Conservation (phyloP, 2,329 filamentous ascomycete genomes). For the Colletotrichum kahawae region DNA sequence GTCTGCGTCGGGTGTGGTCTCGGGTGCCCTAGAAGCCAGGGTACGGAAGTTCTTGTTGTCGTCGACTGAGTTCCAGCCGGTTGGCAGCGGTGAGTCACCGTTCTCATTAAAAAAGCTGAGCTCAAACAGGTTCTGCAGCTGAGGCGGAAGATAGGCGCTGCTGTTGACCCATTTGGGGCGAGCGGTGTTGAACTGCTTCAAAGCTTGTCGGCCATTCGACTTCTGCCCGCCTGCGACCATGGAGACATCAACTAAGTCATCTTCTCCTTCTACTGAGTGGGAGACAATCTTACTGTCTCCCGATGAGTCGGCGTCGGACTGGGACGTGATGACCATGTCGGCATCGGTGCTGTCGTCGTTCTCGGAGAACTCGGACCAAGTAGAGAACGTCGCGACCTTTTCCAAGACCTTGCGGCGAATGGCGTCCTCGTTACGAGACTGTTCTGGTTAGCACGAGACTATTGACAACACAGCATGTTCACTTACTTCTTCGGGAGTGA, state of each 20-base stretch:
- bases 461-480: constrained; percentile 27
- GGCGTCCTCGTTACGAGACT: constrained; percentile 64
- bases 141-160: constrained; percentile 62
- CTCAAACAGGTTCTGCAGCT: constrained; percentile 76
- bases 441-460: not conserved
- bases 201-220: constrained; percentile 24
- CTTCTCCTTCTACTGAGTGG: constrained; percentile 84
- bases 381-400: constrained; percentile 78
- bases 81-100: constrained; percentile 65
- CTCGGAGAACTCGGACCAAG: constrained; percentile 56
- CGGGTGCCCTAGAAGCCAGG: constrained; percentile 49
- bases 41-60: constrained; percentile 63
- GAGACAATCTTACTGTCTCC: constrained; percentile 75
- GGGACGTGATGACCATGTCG: constrained; percentile 71
- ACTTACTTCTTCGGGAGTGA: constrained; percentile 74
- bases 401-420: constrained; percentile 83
- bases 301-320: constrained; percentile 69
- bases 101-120: constrained; percentile 68
- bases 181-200: constrained; percentile 53
- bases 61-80: constrained; percentile 70
- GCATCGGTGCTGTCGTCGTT: constrained; percentile 64
- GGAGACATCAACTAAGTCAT: constrained; percentile 88
- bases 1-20: constrained; percentile 44
- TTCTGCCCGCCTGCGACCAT: constrained; percentile 69
- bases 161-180: constrained; percentile 60